These are phyloP conservation scores for Panicum miliaceum DNA, from an alignment of 176 grass and related monocot species.

Conservation along the genomic window DNA sequence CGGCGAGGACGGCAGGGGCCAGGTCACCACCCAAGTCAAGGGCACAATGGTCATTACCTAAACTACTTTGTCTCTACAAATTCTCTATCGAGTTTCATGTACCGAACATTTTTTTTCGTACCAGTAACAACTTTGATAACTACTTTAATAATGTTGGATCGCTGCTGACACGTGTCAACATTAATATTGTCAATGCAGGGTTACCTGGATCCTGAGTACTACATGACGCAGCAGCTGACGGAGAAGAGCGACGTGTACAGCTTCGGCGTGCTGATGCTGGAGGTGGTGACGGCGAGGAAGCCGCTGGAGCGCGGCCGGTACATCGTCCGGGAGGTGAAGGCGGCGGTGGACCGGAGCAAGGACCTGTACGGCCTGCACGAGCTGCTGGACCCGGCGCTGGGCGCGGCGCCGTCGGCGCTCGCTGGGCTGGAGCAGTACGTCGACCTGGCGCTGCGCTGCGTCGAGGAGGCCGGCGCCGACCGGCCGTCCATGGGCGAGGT, in stretches of 20 bases:
- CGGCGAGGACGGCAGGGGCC: constrained; percentile 44
- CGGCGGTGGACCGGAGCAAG: constrained; percentile 53
- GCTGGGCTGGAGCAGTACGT: constrained; percentile 61
- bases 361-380: constrained; percentile 59
- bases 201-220: constrained; percentile 84
- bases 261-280: constrained; percentile 82
- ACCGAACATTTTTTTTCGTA: neutral
- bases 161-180: too few species aligned
- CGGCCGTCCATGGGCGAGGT: constrained; percentile 71
- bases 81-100: neutral
- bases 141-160: too few species aligned
- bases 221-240: constrained; percentile 89
- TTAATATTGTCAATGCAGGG: constrained; percentile 48
- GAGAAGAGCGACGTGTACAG: constrained; percentile 93
- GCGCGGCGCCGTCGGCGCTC: constrained; percentile 14
- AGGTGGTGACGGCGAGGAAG: constrained; percentile 70
- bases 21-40: constrained; percentile 77
- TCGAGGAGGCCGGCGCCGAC: constrained; percentile 59
- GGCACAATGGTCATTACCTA: constrained; percentile 69
- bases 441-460: constrained; percentile 66
- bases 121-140: neutral
- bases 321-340: constrained; percentile 65
- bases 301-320: constrained; percentile 69
- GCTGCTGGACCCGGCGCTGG: constrained; percentile 59
- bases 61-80: neutral